phyloP scores from a whole-genome alignment of 139 green algal genomes.

The Edaphochlamys debaryana region DNA sequence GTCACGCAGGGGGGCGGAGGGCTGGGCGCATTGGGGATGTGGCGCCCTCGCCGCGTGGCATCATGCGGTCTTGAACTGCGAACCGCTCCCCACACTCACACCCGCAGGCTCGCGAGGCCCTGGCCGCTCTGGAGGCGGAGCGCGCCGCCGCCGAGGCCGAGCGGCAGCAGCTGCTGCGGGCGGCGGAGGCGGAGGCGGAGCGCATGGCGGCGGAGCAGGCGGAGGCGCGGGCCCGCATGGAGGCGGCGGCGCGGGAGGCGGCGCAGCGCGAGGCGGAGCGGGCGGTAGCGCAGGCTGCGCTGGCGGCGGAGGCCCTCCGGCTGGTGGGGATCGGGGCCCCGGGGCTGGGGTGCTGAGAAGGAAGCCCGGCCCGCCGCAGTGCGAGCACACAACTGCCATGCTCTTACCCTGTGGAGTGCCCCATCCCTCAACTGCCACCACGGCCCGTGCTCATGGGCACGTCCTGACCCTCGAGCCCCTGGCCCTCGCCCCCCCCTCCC shows the following conservation, averaged over 20 bases:
- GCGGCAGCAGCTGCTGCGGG: neutral
- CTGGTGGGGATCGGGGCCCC: neutral
- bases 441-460: too few species aligned
- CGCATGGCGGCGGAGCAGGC: neutral
- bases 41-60: neutral
- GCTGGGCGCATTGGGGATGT: neutral
- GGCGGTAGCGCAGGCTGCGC: neutral
- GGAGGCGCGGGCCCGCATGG: neutral
- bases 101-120: neutral
- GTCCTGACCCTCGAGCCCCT: too few species aligned
- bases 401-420: neutral
- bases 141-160: neutral
- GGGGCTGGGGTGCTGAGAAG: neutral
- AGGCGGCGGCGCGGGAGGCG: neutral
- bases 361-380: too few species aligned
- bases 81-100: too few species aligned
- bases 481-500: too few species aligned
- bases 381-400: too few species aligned
- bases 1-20: neutral
- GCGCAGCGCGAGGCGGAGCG: neutral
- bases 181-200: neutral
- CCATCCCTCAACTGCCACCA: neutral
- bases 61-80: neutral
- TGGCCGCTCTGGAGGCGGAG: constrained; percentile 7
- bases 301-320: neutral